phyloP scores from a whole-genome alignment of 257 asterid species.

The Nicotiana paniculata region DNA sequence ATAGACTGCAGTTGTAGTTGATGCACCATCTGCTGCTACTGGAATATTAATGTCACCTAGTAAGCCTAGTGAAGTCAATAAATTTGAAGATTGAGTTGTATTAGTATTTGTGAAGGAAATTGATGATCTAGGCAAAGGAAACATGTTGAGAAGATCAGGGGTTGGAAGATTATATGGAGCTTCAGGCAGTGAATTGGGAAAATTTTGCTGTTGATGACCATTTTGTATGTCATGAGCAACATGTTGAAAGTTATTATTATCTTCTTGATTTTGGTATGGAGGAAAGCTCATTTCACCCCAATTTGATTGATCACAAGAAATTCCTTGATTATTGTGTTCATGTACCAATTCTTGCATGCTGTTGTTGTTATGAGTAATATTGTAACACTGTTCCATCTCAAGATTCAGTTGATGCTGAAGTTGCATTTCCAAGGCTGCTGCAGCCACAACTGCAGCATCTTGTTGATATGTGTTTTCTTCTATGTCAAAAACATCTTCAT shows the following conservation, averaged over 20 bases:
- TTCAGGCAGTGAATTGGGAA: constrained; percentile 22
- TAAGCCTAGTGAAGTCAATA: constrained; percentile 61
- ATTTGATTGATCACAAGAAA: constrained; percentile 25
- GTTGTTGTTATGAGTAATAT: constrained; percentile 10
- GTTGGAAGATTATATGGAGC: constrained; percentile 26
- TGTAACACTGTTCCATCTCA: constrained; percentile 41
- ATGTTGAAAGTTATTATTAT: constrained; percentile 15
- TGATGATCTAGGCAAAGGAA: constrained; percentile 45
- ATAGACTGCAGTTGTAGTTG: constrained; percentile 32
- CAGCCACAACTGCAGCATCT: constrained; percentile 12
- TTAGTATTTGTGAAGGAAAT: too few species aligned
- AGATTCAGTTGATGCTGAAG: constrained; percentile 44
- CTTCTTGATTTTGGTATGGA: constrained; percentile 19
- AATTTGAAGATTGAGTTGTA: constrained; percentile 21
- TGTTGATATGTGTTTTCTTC: constrained; percentile 28
- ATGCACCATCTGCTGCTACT: constrained; percentile 9
- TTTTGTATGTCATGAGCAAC: constrained; percentile 17
- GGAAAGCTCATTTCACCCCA: constrained; percentile 47
- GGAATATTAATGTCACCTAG: constrained; percentile 39
- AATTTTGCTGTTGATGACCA: constrained; percentile 19
- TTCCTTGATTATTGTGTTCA: constrained; percentile 8
- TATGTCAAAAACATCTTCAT: constrained; percentile 42
- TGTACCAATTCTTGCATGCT: constrained; percentile 25
- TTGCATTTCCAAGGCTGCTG: constrained; percentile 57
- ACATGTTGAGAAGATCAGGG: constrained; percentile 58